phyloP scores from a whole-genome alignment of 129 eudicot species.

The Arctium lappa region DNA sequence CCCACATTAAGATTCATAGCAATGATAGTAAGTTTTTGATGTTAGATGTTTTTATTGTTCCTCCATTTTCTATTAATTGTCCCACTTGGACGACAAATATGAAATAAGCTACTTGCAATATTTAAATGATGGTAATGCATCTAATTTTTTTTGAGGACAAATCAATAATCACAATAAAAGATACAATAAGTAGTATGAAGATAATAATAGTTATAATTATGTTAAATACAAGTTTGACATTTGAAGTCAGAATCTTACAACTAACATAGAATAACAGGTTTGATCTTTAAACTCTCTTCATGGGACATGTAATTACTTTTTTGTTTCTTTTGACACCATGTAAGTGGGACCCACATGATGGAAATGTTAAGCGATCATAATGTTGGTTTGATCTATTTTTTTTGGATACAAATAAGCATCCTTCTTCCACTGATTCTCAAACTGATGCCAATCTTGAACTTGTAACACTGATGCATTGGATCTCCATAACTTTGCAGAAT shows the following conservation, averaged over 20 bases:
- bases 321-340: background rate
- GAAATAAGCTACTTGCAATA: background rate
- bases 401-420: background rate
- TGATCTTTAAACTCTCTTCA: background rate
- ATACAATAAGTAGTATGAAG: slow-evolving; percentile 7
- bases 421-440: background rate
- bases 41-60: background rate
- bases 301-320: background rate
- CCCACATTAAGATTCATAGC: background rate
- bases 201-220: background rate
- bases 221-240: background rate
- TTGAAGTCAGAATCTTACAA: background rate
- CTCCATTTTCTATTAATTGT: background rate
- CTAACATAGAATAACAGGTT: slow-evolving; percentile 3
- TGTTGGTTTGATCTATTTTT: background rate
- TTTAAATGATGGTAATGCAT: background rate
- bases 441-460: slow-evolving; percentile 2
- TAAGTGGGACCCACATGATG: background rate
- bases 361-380: background rate
- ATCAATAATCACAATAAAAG: background rate
- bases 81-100: background rate
- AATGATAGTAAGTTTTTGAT: background rate
- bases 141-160: background rate
- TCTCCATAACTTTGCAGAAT: slow-evolving; percentile 46
- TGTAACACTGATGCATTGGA: background rate